These are phyloP conservation scores for Phytophthora citrophthora DNA, from an alignment of 352 stramenopile genomes.

Conservation along the genomic window DNA sequence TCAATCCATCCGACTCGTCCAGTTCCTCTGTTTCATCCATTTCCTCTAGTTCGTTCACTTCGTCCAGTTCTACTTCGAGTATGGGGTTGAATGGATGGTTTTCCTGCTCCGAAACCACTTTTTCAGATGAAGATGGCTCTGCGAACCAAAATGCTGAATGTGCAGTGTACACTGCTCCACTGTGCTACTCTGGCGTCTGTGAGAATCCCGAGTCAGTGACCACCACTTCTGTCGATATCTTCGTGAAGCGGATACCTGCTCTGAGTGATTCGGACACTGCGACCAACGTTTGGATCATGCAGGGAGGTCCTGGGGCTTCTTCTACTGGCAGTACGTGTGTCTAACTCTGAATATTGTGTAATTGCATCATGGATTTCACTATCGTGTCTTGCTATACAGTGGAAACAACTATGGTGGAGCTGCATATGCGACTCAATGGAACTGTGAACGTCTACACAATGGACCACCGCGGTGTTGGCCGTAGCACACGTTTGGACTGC, in stretches of 20 bases:
- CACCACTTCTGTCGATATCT: constrained; percentile 33
- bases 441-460: constrained; percentile 63
- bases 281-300: constrained; percentile 47
- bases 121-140: constrained; percentile 19
- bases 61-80: too few relatives aligned
- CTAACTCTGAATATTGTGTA: background rate
- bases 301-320: constrained; percentile 42
- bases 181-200: constrained; percentile 45
- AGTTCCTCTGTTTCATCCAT: background rate
- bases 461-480: constrained; percentile 52
- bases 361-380: background rate
- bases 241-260: constrained; percentile 44
- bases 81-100: constrained; percentile 38
- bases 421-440: constrained; percentile 31
- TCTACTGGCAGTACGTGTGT: constrained; percentile 42
- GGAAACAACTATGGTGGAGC: constrained; percentile 42
- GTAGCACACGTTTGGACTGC: constrained; percentile 45
- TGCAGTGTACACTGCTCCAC: constrained; percentile 36
- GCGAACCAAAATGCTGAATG: constrained; percentile 31
- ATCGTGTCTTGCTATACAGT: constrained; percentile 18
- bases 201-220: constrained; percentile 2
- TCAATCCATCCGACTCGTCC: background rate
- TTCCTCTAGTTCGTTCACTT: background rate
- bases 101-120: constrained; percentile 34
- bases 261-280: constrained; percentile 9